A percentile compares a stretch with the other conserved stretches of the same genome.
Conservation (phyloP, 2,329 filamentous ascomycete species). For the Lachnellula occidentalis region DNA sequence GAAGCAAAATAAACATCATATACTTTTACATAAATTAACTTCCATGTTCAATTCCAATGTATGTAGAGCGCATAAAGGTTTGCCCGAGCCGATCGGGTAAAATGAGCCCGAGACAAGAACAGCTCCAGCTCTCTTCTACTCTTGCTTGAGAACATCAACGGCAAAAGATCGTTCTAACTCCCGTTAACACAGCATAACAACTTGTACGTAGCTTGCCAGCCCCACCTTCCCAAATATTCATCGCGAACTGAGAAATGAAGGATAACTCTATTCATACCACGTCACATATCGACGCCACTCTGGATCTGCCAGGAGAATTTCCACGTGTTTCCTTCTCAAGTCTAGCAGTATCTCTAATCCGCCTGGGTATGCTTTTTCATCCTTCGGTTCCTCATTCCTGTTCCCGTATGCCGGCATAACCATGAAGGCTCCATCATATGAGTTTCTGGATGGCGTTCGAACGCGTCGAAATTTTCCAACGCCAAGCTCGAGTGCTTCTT, state of each 20-base stretch:
- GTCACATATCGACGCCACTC: slow-evolving; percentile 2
- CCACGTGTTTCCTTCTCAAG: background rate
- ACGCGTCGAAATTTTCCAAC: slow-evolving; percentile 2
- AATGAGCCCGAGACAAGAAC: no score
- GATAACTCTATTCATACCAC: background rate
- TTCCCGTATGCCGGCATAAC: slow-evolving; percentile 8
- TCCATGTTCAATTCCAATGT: no score
- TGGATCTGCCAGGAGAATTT: background rate
- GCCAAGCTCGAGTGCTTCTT: slow-evolving; percentile 7
- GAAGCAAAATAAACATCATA: no score
- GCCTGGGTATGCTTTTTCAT: background rate
- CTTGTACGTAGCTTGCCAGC: no score
- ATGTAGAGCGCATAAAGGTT: no score
- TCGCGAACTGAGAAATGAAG: background rate
- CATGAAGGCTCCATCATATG: slow-evolving; percentile 4
- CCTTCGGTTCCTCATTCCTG: background rate
- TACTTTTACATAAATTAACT: no score
- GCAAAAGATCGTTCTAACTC: no score
- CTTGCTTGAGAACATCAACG: no score
- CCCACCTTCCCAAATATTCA: background rate
- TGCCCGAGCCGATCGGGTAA: no score
- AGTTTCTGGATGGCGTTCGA: background rate
- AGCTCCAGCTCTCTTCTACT: no score
- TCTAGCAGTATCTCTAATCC: slow-evolving; percentile 1
- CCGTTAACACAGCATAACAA: no score